Percentiles rank a stretch among this genome's conserved stretches.
These are phyloP conservation scores for Heliosperma pusillum DNA, from an alignment of 148 eudicot genomes.

Conservation along the genomic window DNA sequence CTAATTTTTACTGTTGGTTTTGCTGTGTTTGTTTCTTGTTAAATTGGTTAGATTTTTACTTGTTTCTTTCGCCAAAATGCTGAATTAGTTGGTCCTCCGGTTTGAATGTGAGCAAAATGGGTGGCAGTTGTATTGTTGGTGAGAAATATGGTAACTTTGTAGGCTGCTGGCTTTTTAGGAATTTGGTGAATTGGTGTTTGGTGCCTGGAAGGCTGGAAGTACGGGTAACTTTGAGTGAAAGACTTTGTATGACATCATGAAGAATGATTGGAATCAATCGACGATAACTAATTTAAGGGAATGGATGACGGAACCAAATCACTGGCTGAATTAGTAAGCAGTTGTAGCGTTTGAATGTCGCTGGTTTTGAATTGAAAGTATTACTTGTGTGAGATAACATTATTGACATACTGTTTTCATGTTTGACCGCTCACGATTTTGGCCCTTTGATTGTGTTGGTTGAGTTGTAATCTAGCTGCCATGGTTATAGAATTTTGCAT, in stretches of 20 bases:
- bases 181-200: neutral
- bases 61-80: neutral
- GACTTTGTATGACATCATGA: neutral
- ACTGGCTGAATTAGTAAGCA: slow-evolving; percentile 5
- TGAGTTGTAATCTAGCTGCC: neutral
- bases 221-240: neutral
- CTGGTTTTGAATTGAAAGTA: neutral
- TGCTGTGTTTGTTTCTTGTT: too few relatives aligned
- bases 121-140: neutral
- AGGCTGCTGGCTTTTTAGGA: neutral
- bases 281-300: neutral
- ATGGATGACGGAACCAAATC: neutral
- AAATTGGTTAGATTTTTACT: neutral
- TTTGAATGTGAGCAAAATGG: neutral
- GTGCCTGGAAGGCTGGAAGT: neutral
- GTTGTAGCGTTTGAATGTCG: neutral
- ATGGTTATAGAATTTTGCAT: neutral
- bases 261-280: neutral
- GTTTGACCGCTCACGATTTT: neutral
- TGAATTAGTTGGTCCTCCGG: neutral
- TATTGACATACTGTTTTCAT: neutral
- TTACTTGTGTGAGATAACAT: neutral
- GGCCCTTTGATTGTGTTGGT: neutral
- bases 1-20: neutral
- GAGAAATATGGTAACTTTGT: neutral